Evolutionary conservation across 2,329 filamentous ascomycete species (phyloP).

Genomic region (Aspergillus flavus): DNA sequence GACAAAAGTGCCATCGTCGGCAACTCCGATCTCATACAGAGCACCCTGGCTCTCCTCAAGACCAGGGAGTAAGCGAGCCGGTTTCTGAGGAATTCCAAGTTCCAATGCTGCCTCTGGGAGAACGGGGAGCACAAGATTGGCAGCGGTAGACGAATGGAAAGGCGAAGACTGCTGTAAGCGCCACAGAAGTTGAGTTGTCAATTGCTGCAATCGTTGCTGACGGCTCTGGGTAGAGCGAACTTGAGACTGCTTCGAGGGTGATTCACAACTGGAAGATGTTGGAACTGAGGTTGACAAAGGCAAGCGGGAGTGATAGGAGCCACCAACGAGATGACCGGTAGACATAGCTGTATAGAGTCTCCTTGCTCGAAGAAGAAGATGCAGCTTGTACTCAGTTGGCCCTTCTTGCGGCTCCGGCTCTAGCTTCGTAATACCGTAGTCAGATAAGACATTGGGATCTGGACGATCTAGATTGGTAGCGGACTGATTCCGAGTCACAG

Average conservation of each 20-base stretch:
- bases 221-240: slow-evolving; percentile 67
- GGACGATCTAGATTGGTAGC: slow-evolving; percentile 43
- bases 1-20: slow-evolving; percentile 88
- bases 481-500: slow-evolving; percentile 31
- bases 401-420: slow-evolving; percentile 92
- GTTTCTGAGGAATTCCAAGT: slow-evolving; percentile 58
- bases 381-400: slow-evolving; percentile 94
- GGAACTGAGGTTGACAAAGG: slow-evolving; percentile 25
- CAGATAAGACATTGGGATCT: slow-evolving; percentile 45
- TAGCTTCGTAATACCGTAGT: slow-evolving; percentile 72
- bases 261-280: slow-evolving; percentile 34
- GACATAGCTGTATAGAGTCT: slow-evolving; percentile 73
- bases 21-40: slow-evolving; percentile 93
- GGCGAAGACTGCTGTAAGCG: slow-evolving; percentile 91
- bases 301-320: slow-evolving; percentile 52
- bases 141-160: slow-evolving; percentile 79
- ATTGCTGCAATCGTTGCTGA: slow-evolving; percentile 81
- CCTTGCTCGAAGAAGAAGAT: slow-evolving; percentile 78
- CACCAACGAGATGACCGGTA: slow-evolving; percentile 59
- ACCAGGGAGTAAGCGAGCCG: slow-evolving; percentile 65
- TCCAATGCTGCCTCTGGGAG: slow-evolving; percentile 67
- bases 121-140: slow-evolving; percentile 72
- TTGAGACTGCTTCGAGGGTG: slow-evolving; percentile 39
- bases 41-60: slow-evolving; percentile 92
- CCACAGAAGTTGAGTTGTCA: slow-evolving; percentile 96